Evolutionary conservation across 306 rosid species (phyloP).

Genomic region (Cyclanthera cordifolia): DNA sequence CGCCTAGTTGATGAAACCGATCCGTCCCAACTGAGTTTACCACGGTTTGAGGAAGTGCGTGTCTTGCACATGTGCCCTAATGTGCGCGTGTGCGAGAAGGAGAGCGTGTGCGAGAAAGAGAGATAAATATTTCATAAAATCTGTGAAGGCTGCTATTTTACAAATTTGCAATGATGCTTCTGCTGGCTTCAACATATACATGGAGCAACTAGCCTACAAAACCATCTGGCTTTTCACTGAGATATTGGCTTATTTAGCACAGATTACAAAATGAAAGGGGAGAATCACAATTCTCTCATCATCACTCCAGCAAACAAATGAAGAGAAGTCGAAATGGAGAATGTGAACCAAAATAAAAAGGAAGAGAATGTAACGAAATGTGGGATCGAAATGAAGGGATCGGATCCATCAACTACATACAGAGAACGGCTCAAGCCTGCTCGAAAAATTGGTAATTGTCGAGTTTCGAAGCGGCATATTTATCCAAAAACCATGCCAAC

Average conservation of each 20-base stretch:
- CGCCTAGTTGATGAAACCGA: too few species aligned
- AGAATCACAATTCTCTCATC: constrained; percentile 35
- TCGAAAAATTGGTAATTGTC: constrained; percentile 38
- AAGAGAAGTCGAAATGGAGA: constrained; percentile 34
- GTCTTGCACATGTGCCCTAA: too few species aligned
- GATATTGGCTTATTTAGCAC: constrained; percentile 37
- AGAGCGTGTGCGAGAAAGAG: not conserved
- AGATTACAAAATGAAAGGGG: constrained; percentile 39
- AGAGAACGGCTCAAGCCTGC: constrained; percentile 36
- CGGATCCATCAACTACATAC: constrained; percentile 44
- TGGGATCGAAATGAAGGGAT: constrained; percentile 16
- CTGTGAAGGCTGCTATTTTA: constrained; percentile 5
- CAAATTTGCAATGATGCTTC: not conserved
- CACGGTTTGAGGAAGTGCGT: too few species aligned
- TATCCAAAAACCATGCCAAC: constrained; percentile 90
- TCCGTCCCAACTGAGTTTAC: too few species aligned
- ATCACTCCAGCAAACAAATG: constrained; percentile 28
- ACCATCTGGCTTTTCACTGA: constrained; percentile 1
- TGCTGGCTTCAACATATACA: constrained; percentile 12
- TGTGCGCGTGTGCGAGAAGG: too few species aligned
- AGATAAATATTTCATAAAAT: not conserved
- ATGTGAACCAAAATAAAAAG: constrained; percentile 18
- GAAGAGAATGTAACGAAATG: constrained; percentile 16
- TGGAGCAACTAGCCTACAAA: constrained; percentile 8
- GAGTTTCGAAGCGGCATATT: constrained; percentile 71